Conservation (phyloP, 192 early-diverging fungal genomes). For the Endogone sp. region DNA sequence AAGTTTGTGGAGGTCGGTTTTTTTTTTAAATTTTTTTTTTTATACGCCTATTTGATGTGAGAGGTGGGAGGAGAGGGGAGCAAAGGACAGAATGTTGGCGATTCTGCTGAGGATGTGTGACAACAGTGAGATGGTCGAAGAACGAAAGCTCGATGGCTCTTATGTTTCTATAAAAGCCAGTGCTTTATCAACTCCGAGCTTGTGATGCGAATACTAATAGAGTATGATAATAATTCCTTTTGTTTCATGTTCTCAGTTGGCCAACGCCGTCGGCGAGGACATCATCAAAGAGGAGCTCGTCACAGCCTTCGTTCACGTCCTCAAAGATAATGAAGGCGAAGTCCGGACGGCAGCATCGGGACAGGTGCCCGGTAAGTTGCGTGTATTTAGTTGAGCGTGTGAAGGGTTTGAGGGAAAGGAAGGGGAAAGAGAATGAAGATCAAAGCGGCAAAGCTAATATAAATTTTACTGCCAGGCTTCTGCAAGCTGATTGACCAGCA, state of each 20-base stretch:
- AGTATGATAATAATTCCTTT: neutral
- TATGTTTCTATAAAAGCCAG: too few species aligned
- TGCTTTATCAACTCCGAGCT: too few species aligned
- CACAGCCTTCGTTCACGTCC: slow-evolving; percentile 74
- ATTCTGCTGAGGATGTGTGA: too few species aligned
- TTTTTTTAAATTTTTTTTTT: slow-evolving; percentile 5
- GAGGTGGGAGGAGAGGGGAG: too few species aligned
- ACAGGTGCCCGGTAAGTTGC: slow-evolving; percentile 75
- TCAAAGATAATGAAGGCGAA: slow-evolving; percentile 97
- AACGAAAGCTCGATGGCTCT: too few species aligned
- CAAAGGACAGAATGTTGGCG: too few species aligned
- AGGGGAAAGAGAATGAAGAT: too few species aligned
- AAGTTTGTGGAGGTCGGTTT: slow-evolving; percentile 86
- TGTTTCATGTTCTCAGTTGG: slow-evolving; percentile 47
- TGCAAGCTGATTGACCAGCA: slow-evolving; percentile 73
- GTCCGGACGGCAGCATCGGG: slow-evolving; percentile 93
- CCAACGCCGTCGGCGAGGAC: slow-evolving; percentile 75
- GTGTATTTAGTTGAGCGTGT: neutral
- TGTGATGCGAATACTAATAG: too few species aligned
- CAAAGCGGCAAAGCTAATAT: too few species aligned
- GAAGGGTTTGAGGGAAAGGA: too few species aligned
- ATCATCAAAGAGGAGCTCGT: slow-evolving; percentile 86
- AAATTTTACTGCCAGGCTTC: slow-evolving; percentile 32
- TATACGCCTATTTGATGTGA: neutral
- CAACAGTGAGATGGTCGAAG: too few species aligned